Conservation (phyloP, 768 basidiomycete species). For the Lyophyllum decastes region DNA sequence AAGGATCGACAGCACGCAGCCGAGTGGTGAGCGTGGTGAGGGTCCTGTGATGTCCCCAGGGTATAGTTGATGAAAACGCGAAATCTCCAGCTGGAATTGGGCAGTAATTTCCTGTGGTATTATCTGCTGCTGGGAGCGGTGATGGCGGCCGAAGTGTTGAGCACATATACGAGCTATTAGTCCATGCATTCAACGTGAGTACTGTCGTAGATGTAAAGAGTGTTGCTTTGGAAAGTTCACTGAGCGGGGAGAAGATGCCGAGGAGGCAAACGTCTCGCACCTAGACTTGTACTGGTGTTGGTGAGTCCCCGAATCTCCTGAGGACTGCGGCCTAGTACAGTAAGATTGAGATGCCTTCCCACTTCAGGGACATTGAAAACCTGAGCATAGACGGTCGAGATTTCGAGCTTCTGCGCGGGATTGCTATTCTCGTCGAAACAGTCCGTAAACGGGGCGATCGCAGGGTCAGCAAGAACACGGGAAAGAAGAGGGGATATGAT, state of each 20-base stretch:
- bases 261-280: conserved; percentile 41
- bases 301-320: conserved; percentile 60
- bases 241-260: conserved; percentile 15
- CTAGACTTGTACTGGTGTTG: conserved; percentile 62
- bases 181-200: conserved; percentile 74
- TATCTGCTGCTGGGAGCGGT: conserved; percentile 53
- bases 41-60: conserved; percentile 62
- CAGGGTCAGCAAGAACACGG: conserved; percentile 51
- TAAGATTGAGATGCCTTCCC: conserved; percentile 63
- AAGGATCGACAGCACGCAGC: conserved; percentile 87
- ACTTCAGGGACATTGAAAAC: conserved; percentile 46
- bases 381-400: conserved; percentile 76
- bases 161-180: conserved; percentile 77
- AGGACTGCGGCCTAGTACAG: conserved; percentile 66
- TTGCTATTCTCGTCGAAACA: conserved; percentile 56
- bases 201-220: conserved; percentile 83
- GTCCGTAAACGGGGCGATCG: conserved; percentile 62
- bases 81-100: conserved; percentile 80
- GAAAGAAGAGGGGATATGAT: conserved; percentile 27
- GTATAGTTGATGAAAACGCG: conserved; percentile 76
- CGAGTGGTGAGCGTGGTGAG: conserved; percentile 85
- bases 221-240: conserved; percentile 55
- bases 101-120: conserved; percentile 56
- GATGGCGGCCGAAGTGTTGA: conserved; percentile 76
- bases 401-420: conserved; percentile 56